Percentiles rank a stretch among this genome's conserved stretches.
These are phyloP conservation scores for Colletotrichum noveboracense DNA, from an alignment of 2,329 filamentous ascomycete genomes.

Conservation along the genomic window DNA sequence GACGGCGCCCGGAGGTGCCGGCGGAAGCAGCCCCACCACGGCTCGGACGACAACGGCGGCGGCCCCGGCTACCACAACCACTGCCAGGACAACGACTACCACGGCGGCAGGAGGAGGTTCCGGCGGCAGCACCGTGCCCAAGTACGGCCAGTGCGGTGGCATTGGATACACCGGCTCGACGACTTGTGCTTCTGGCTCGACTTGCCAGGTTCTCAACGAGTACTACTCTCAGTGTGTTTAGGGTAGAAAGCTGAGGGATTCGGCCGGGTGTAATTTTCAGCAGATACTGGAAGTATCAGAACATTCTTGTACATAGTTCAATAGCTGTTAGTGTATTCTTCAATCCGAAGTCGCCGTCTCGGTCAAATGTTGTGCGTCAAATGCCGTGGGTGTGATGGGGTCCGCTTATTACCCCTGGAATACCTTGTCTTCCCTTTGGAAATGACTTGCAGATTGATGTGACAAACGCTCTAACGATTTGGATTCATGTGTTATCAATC, in stretches of 20 bases:
- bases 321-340: not conserved
- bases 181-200: conserved; percentile 36
- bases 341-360: not conserved
- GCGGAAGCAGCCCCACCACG: conserved; percentile 5
- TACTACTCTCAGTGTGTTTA: conserved; percentile 49
- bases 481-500: not conserved
- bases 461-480: fast-evolving
- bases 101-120: not conserved
- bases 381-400: not conserved
- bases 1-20: conserved; percentile 19
- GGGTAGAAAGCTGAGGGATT: not conserved
- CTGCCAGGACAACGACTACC: conserved; percentile 5
- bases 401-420: not conserved
- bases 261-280: not conserved
- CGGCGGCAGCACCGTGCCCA: conserved; percentile 26
- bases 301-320: not conserved
- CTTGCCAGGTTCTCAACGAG: conserved; percentile 41
- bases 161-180: conserved; percentile 38
- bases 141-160: conserved; percentile 44
- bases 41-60: conserved; percentile 5
- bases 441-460: not conserved
- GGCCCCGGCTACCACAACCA: not conserved
- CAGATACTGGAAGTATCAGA: not conserved
- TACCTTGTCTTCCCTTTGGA: not conserved
- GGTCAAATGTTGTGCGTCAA: not conserved